Base-by-base conservation (phyloP, 805 yeast species). In the Gaillardinia entomophila region DNA sequence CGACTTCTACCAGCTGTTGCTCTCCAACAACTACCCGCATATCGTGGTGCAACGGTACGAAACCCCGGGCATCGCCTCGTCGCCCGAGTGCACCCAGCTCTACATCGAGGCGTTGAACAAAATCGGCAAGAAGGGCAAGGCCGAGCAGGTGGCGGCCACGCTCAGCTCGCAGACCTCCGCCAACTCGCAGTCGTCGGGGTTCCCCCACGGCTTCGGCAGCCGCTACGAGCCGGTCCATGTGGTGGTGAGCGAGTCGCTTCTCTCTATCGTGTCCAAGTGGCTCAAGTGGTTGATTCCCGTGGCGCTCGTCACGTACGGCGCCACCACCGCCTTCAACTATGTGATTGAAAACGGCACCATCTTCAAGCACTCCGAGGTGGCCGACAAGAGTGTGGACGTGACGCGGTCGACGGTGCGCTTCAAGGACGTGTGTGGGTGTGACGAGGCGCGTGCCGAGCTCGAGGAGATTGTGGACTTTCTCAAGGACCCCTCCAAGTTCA, bases 391-490 rank as follows among this genome's bases (percentile, higher is more conserved):
- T 3, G 82, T 86, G 27, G 96, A 88, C 47, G 88, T 85, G 32
- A 75, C 86, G 14, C 82, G 81, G 55, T 82, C 90, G 4, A 83
- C 83, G 26, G 97, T 89, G 25, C 80, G 79, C 54, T 92, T 92
- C 57, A 75, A 79, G 28, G 99, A 92, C 56, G 97, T 94, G 23
- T 82, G 89, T 51, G 99, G 99, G 36, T 95, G 90, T 40, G 99
- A 94, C 60, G 99, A 92, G 66, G 98, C 99, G 3, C 79, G 97
- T 51, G 86, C 94, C 6, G 98, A 92, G 63, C 72, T 92, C 42
- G 96, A 92, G 60, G 99, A 92, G 60, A 85, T 94, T 49, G 99
- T 92, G n/a, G 97, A 90, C 38, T 92, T 92, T 52, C 73, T 92
- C 51, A 88, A 88, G 53, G 97, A 92, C 57, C 98, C 99, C 14